These are phyloP conservation scores for Uncinocarpus reesii DNA, from an alignment of 2,329 filamentous ascomycete genomes.

Conservation along the genomic window DNA sequence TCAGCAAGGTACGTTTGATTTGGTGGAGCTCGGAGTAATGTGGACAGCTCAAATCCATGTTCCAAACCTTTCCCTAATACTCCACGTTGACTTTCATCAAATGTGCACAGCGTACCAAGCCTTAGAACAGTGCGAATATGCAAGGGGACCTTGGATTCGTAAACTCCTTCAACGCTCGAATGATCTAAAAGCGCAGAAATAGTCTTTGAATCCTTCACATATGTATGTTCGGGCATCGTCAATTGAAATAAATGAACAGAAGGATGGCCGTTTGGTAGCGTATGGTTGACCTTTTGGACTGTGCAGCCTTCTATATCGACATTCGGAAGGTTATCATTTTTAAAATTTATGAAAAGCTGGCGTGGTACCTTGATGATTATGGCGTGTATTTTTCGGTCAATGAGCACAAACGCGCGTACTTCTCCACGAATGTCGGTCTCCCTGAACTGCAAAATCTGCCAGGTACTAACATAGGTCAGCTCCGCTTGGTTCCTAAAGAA, in stretches of 20 bases:
- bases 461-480: conserved; percentile 77
- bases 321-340: conserved; percentile 74
- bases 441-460: conserved; percentile 84
- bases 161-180: conserved; percentile 90
- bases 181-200: conserved; percentile 79
- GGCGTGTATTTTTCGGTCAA: conserved; percentile 81
- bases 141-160: conserved; percentile 84
- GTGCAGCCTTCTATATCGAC: conserved; percentile 76
- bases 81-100: conserved; percentile 81
- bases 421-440: conserved; percentile 75
- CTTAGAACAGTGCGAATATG: conserved; percentile 79
- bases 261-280: conserved; percentile 85
- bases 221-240: conserved; percentile 77
- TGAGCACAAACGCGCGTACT: conserved; percentile 79
- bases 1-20: conserved; percentile 68
- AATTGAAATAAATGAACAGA: conserved; percentile 92
- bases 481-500: conserved; percentile 90
- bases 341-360: conserved; percentile 84
- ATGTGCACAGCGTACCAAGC: conserved; percentile 81
- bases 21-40: conserved; percentile 56
- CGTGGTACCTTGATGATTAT: conserved; percentile 83
- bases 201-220: conserved; percentile 73
- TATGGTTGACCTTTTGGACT: conserved; percentile 88
- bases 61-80: conserved; percentile 88
- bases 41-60: conserved; percentile 77